Base-by-base conservation (phyloP, 2,329 filamentous ascomycete species). In the Calonectria montana region DNA sequence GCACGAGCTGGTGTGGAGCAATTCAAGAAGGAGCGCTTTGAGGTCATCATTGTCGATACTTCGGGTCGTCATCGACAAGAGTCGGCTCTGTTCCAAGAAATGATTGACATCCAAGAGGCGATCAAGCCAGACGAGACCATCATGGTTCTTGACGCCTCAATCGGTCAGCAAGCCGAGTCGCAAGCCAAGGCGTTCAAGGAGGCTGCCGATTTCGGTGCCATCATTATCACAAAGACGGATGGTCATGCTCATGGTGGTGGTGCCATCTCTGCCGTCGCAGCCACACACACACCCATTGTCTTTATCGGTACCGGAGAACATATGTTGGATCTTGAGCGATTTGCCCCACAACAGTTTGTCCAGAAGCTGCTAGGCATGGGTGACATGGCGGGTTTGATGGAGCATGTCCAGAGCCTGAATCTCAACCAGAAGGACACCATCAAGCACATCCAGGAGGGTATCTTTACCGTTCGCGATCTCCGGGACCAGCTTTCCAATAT, bases 161-260 rank as follows among this genome's bases (percentile, higher is more conserved):
- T 99, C 77, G 97, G 97, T 81, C 97, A 99, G 82, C 94, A 97
- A 76, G 97, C 97, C 8, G 97, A 99, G 84, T 92, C 94, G 2
- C 97, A 99, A 82, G 95, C 95, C 65, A 93, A 97, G 79, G 97
- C 97, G 0, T 99, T 99, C 91, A 99, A 99, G 83, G 95, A 97
- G 76, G 94, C 96, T 0, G 96, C 97, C 39, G 95, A 98, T 83
- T 99, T 98, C 79, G 97, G 97, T 81, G 95, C 97, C 75, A 99
- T 99, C 80, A 98, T 99, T 81, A 98, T 99, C 81, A 99, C 97
- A 65, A 99, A 99, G 87, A 98, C 96, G 0, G 97, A 99, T 81
- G 97, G 97, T 75, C 95, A 98, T 77, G 97, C 97, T 1, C 94
- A 94, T 57, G 97, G 97, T 79, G 97, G 97, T 88, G 97, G 97